Evolutionary conservation across 163 green algal species (phyloP).

Genomic region (Scenedesmus sp.): DNA sequence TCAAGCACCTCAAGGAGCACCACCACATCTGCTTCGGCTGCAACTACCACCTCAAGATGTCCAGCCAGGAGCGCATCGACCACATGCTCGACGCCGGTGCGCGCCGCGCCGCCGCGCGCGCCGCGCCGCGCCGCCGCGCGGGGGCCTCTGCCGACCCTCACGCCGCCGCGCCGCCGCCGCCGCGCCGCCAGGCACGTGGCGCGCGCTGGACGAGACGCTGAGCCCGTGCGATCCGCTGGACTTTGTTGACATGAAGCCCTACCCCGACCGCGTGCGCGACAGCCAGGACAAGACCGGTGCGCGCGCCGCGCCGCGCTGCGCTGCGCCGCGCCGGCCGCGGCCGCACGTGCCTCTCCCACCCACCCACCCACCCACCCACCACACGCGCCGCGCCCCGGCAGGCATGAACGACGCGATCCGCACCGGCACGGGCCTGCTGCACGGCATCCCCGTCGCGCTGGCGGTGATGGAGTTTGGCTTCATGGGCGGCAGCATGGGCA

Average conservation of each 20-base stretch:
- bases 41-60: conserved; percentile 74
- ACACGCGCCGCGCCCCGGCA: conserved; percentile 40
- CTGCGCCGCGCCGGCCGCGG: too few species aligned
- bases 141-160: too few species aligned
- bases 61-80: conserved; percentile 62
- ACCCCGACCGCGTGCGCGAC: conserved; percentile 65
- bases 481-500: conserved; percentile 82
- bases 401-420: conserved; percentile 60
- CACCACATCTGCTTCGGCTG: conserved; percentile 74
- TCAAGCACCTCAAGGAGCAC: conserved; percentile 76
- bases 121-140: too few species aligned
- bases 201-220: conserved; percentile 66
- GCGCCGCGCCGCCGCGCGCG: not conserved
- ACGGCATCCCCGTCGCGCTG: conserved; percentile 78
- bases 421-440: conserved; percentile 64
- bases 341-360: too few species aligned
- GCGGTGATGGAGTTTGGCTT: conserved; percentile 83
- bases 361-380: too few species aligned
- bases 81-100: conserved; percentile 63
- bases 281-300: conserved; percentile 51
- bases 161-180: not conserved
- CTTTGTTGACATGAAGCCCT: conserved; percentile 66
- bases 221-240: conserved; percentile 64
- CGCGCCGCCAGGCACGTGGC: conserved; percentile 57
- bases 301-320: not conserved